Evolutionary conservation across 495 filamentous ascomycete species (phyloP), one percentile per base, ranked within the genome.

Genomic region (Chaetomium cochliodes): DNA sequence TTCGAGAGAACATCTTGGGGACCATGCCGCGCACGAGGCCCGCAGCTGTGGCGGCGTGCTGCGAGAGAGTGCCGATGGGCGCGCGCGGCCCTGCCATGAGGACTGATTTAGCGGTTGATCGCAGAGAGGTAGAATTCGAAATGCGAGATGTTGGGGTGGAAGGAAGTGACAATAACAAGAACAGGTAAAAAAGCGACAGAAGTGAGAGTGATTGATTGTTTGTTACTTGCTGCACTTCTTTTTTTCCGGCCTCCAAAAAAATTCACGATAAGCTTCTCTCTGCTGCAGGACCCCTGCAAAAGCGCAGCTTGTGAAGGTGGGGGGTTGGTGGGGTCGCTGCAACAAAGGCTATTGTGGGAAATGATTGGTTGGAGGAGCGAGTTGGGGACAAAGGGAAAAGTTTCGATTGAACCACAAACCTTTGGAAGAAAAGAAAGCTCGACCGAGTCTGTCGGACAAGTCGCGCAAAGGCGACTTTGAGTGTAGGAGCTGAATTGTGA

Each of bases 11-110:
- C 56, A 62, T 52, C 41, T 55, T 56, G 47, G 64, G 53, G 47
- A 63, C 58, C 59, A 70, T 71, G 47, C 50, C 60, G 60, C 69
- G 69, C 42, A 63, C 67, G 22, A 77, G 68, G 53, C 51, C 69
- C 5, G 74, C 72, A 13, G 67, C 69, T 1, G 63, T 68, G 18
- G 67, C 58, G 26, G 69, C 68, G 60, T 78, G 76, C 58, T 74
- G 71, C 7, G 60, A 63, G 13, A 75, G 66, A 26, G 70, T 72
- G 57, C 70, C 71, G 61, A 75, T 58, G 66, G 68, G 73, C 58
- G 72, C 72, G 58, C 67, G 69, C 30, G 74, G 73, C 65, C 72
- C 72, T 53, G 73, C 69, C 76, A 78, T 78, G 63, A 15, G 16
- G 42, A 20, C 58, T 61, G 46, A 57, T 62, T 26, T 64, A 59